Evolutionary conservation across 2,329 filamentous ascomycete species (phyloP).

Genomic region (Diplodia mutila): DNA sequence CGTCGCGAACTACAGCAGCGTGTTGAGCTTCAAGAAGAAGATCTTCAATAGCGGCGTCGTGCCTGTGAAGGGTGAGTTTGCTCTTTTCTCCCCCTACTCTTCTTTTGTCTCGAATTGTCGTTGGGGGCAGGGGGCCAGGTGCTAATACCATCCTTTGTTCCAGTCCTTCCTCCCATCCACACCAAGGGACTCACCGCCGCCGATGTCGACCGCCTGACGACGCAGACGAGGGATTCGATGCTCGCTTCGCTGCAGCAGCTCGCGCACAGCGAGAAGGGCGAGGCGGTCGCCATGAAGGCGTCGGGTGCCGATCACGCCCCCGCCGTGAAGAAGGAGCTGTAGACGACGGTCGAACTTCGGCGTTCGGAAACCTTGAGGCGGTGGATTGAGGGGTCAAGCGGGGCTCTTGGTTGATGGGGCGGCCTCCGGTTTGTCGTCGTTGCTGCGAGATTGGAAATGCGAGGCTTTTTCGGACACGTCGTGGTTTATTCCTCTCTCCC

Average conservation of each 20-base stretch:
- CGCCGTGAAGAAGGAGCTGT: constrained; percentile 24
- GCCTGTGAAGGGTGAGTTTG: constrained; percentile 50
- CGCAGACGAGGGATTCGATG: constrained; percentile 41
- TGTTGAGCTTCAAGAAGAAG: constrained; percentile 51
- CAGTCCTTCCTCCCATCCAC: constrained; percentile 40
- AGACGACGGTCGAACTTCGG: not conserved
- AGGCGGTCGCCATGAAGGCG: constrained; percentile 19
- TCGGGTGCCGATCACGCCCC: not conserved
- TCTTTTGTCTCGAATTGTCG: not conserved
- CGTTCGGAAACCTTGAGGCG: not conserved
- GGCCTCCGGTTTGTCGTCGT: not conserved
- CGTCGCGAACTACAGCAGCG: constrained; percentile 54
- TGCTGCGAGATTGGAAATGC: not conserved
- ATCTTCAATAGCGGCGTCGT: constrained; percentile 54
- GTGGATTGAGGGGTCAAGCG: not conserved
- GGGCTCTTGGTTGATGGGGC: not conserved
- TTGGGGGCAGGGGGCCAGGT: not conserved
- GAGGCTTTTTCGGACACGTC: not conserved
- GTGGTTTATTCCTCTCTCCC: not conserved
- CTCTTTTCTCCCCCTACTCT: not conserved
- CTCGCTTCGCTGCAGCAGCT: constrained; percentile 41
- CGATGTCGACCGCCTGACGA: constrained; percentile 40
- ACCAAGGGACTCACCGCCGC: constrained; percentile 41
- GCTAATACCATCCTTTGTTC: not conserved
- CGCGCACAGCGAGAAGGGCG: constrained; percentile 32